Percentiles rank a stretch among this genome's conserved stretches.
phyloP scores from a whole-genome alignment of 1,284 basidiomycete species.

The Schizophyllum amplum region DNA sequence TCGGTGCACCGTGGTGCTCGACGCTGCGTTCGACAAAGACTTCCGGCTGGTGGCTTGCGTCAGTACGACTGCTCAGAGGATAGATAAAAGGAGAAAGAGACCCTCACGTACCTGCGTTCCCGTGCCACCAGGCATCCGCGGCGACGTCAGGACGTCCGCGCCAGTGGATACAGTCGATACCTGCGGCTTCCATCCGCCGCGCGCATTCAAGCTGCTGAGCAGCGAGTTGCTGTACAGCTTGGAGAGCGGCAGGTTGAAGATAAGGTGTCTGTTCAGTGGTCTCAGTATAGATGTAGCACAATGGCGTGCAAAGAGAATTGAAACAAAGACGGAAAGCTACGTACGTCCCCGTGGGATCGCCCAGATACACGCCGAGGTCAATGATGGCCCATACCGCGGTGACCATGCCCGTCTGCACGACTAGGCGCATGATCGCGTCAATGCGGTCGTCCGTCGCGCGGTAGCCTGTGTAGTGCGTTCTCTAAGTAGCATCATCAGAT shows the following conservation, averaged over 20 bases:
- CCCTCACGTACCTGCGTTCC: not conserved
- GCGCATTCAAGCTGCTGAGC: constrained; percentile 25
- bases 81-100: not conserved
- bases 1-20: not conserved
- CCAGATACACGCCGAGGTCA: constrained; percentile 19
- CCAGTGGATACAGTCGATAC: not conserved
- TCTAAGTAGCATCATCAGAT: constrained; percentile 11
- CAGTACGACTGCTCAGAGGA: not conserved
- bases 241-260: constrained; percentile 13
- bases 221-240: constrained; percentile 26
- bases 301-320: too few species aligned
- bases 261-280: constrained; percentile 3
- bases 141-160: not conserved
- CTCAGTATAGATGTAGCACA: too few species aligned
- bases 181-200: constrained; percentile 11
- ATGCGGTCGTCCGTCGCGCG: constrained; percentile 20
- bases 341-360: constrained; percentile 1
- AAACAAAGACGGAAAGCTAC: not conserved
- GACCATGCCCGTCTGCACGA: constrained; percentile 22
- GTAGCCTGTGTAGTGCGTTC: constrained; percentile 19
- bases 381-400: constrained; percentile 19
- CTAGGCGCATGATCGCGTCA: constrained; percentile 20
- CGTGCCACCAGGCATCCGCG: not conserved
- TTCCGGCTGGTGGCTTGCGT: not conserved
- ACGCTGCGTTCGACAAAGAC: not conserved